Percentiles rank a stretch among this genome's conserved stretches.
Conservation (phyloP, 2,329 filamentous ascomycete genomes). For the Lecanosticta acicola region DNA sequence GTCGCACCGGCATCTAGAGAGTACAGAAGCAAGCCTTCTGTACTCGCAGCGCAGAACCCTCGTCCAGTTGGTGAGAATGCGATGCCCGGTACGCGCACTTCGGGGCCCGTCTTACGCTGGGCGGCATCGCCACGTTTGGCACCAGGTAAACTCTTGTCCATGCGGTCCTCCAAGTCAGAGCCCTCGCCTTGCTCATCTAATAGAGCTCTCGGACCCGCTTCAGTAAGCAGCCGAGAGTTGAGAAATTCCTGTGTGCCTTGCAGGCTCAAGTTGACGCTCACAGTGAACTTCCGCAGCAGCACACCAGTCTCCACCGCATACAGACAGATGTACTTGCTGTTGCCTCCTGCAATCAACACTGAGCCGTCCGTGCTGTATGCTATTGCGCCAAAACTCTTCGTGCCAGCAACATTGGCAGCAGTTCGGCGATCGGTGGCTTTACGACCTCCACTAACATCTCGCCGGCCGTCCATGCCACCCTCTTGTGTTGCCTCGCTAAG, state of each 20-base stretch:
- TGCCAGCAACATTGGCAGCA: slow-evolving; percentile 82
- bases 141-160: slow-evolving; percentile 74
- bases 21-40: slow-evolving; percentile 90
- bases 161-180: slow-evolving; percentile 79
- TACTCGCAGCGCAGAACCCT: slow-evolving; percentile 89
- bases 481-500: slow-evolving; percentile 82
- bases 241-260: slow-evolving; percentile 96
- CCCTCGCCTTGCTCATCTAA: slow-evolving; percentile 83
- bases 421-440: slow-evolving; percentile 82
- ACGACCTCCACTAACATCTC: slow-evolving; percentile 88
- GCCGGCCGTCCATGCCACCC: slow-evolving; percentile 77
- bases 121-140: slow-evolving; percentile 84
- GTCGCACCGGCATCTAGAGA: slow-evolving; percentile 76
- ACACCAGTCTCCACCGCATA: slow-evolving; percentile 94
- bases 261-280: slow-evolving; percentile 90
- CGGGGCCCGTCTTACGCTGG: slow-evolving; percentile 66
- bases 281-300: slow-evolving; percentile 88
- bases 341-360: slow-evolving; percentile 83
- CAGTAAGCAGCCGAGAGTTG: slow-evolving; percentile 85
- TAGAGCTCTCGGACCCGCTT: slow-evolving; percentile 78
- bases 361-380: slow-evolving; percentile 88
- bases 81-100: slow-evolving; percentile 77
- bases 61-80: slow-evolving; percentile 84
- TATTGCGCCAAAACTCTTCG: slow-evolving; percentile 83
- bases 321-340: slow-evolving; percentile 97